Base-by-base conservation (phyloP, 805 yeast species). In the Sporopachydermia quercuum region DNA sequence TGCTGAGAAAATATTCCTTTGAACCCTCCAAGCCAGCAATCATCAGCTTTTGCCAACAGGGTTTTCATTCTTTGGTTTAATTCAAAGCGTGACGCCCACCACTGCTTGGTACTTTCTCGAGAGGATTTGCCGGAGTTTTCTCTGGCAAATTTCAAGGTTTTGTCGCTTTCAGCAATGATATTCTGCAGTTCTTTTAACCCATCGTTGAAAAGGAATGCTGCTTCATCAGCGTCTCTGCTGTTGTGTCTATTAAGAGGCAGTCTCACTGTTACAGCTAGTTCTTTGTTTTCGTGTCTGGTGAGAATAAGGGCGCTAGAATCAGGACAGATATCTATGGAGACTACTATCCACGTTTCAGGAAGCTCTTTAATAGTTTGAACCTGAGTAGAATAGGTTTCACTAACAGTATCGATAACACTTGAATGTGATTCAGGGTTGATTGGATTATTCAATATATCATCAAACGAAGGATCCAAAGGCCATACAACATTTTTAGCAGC, bases 11-110 rank as follows among this genome's bases (percentile, higher is more conserved):
- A 78, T 2, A 84, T 51, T 0, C 86, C 77, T 39, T 60, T 60
- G 47, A 85, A 81, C 0, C 89, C 93, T 11, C 89, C 85, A 30
- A 89, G 59, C 87, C 96, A 83, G 41, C 62, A 59, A 16, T 55
- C 54, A 40, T 84, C 89, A 5, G 83, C 67, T 19, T 62, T 61
- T 1, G 53, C 49, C n/a, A 89, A 52, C n/a, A 86, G 55, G 1
- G 54, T 55, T 34, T 66, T 54, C 39, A 89, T 51, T 37, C 67
- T 56, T 5, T 61, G 53, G 54, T 89, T 96, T 14, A 86, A 59
- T 0, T 55, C 57, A 41, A 71, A 72, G 38, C 96, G 61, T 18
- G 61, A 60, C 34, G 66, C 65, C 94, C 96, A 91, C 96, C 96
- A 89, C 4, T 60, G 46, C 37, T 66, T 68, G 38, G 85, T 64